Evolutionary conservation across 768 basidiomycete species (phyloP).

Genomic region (Fistulinella prunicolor): DNA sequence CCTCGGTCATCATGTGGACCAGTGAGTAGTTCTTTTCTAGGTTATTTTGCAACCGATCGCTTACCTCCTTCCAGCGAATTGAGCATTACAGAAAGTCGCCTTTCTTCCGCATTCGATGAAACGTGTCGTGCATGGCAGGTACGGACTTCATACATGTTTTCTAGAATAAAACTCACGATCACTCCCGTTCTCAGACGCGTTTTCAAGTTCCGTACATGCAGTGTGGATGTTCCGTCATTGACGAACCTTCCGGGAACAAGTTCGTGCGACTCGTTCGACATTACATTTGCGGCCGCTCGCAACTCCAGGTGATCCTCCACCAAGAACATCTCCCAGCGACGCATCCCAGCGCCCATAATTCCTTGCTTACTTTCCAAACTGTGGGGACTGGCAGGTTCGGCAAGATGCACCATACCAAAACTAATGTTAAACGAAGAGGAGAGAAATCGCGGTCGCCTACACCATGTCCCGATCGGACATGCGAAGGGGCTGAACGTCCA

Average conservation of each 20-base stretch:
- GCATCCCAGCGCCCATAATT: constrained; percentile 56
- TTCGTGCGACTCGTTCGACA: constrained; percentile 35
- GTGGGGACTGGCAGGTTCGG: constrained; percentile 21
- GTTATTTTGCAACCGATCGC: background rate
- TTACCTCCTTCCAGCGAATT: constrained; percentile 39
- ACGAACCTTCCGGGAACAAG: constrained; percentile 42
- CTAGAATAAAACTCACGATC: background rate
- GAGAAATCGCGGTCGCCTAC: background rate
- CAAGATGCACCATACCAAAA: background rate
- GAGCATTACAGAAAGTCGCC: constrained; percentile 44
- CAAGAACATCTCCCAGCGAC: constrained; percentile 45
- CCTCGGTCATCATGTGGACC: constrained; percentile 49
- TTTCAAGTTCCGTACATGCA: constrained; percentile 53
- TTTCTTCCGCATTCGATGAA: constrained; percentile 46
- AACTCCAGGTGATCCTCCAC: constrained; percentile 34
- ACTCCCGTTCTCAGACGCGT: constrained; percentile 31
- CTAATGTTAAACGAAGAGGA: background rate
- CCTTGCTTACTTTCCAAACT: constrained; percentile 37
- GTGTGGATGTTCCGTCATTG: constrained; percentile 57
- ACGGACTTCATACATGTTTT: background rate
- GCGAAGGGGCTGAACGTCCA: background rate
- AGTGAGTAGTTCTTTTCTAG: constrained; percentile 38
- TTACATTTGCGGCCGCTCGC: constrained; percentile 16
- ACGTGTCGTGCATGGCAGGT: constrained; percentile 56
- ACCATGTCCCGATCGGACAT: background rate